These are phyloP conservation scores for Emericellopsis terricola DNA, from an alignment of 495 filamentous ascomycete species.

Conservation along the genomic window DNA sequence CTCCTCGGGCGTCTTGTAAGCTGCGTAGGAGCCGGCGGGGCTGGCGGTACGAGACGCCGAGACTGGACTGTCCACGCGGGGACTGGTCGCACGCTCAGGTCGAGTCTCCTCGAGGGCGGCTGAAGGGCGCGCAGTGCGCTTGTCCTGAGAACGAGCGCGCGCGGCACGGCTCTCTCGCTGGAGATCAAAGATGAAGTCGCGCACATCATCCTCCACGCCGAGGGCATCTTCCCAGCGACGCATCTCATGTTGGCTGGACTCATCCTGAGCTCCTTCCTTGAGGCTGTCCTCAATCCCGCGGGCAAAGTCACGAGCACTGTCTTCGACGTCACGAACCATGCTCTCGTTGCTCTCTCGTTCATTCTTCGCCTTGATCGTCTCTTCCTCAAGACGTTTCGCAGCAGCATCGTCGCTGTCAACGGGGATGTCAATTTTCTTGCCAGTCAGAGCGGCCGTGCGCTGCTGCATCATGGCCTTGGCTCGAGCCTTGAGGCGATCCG, in stretches of 20 bases:
- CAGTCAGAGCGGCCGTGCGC: constrained; percentile 78
- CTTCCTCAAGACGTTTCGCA: constrained; percentile 61
- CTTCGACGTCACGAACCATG: constrained; percentile 94
- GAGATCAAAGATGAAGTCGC: constrained; percentile 93
- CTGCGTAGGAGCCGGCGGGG: constrained; percentile 43
- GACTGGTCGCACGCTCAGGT: constrained; percentile 17
- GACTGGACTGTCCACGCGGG: constrained; percentile 19
- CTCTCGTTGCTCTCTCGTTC: constrained; percentile 88
- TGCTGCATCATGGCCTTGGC: constrained; percentile 98
- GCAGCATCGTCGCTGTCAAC: constrained; percentile 60
- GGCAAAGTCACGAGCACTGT: constrained; percentile 82
- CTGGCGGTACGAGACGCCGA: constrained; percentile 24
- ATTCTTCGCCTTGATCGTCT: constrained; percentile 58
- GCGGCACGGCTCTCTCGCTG: constrained; percentile 67
- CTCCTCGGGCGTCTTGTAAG: constrained; percentile 83
- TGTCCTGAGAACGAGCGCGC: constrained; percentile 53
- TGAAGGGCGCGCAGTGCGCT: constrained; percentile 22
- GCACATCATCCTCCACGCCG: constrained; percentile 89
- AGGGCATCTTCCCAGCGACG: constrained; percentile 93
- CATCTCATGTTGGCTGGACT: constrained; percentile 64
- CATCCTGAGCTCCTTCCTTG: constrained; percentile 56
- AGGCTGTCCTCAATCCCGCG: constrained; percentile 69
- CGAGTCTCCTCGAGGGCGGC: constrained; percentile 25
- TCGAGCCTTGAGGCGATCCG: constrained; percentile 83
- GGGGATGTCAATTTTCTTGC: constrained; percentile 46